phyloP scores from a whole-genome alignment of 2,329 filamentous ascomycete species.

The Cercospora sp. region DNA sequence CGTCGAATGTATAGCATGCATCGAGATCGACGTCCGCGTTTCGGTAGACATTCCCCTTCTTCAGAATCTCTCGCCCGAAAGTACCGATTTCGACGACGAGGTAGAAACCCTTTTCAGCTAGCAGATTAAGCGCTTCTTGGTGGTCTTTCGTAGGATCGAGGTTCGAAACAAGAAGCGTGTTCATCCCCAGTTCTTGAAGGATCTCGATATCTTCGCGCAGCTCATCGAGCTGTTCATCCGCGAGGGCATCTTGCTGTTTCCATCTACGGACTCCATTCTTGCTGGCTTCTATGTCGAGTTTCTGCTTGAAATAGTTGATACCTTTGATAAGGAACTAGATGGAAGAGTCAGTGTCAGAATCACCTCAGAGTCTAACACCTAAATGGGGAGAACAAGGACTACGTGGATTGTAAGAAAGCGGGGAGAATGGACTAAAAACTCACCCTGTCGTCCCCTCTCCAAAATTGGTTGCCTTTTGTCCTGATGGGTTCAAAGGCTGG shows the following conservation, averaged over 20 bases:
- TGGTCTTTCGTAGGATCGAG: conserved; percentile 19
- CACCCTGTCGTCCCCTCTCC: conserved; percentile 4
- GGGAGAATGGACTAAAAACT: background rate
- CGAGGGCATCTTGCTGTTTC: conserved; percentile 15
- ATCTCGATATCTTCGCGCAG: conserved; percentile 24
- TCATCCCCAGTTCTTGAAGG: conserved; percentile 26
- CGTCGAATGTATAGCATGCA: conserved; percentile 12
- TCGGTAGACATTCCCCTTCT: background rate
- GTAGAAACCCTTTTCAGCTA: conserved; percentile 27
- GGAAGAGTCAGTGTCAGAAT: background rate
- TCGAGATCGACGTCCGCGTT: conserved; percentile 12
- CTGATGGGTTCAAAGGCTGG: conserved; percentile 7
- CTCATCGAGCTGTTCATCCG: conserved; percentile 20
- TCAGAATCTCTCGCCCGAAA: background rate
- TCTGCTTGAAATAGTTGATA: conserved; percentile 24
- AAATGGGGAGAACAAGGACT: background rate
- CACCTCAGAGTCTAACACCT: too few species aligned
- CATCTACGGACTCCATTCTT: background rate
- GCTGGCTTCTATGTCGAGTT: background rate
- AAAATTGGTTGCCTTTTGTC: conserved; percentile 9
- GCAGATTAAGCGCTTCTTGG: conserved; percentile 20
- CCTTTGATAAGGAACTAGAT: conserved; percentile 31
- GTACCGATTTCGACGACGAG: conserved; percentile 24
- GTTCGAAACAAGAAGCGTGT: conserved; percentile 23
- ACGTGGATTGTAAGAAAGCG: background rate